A percentile compares a stretch with the other conserved stretches of the same genome.
phyloP scores from a whole-genome alignment of 257 asterid genomes.

The Solanum appendiculatum region DNA sequence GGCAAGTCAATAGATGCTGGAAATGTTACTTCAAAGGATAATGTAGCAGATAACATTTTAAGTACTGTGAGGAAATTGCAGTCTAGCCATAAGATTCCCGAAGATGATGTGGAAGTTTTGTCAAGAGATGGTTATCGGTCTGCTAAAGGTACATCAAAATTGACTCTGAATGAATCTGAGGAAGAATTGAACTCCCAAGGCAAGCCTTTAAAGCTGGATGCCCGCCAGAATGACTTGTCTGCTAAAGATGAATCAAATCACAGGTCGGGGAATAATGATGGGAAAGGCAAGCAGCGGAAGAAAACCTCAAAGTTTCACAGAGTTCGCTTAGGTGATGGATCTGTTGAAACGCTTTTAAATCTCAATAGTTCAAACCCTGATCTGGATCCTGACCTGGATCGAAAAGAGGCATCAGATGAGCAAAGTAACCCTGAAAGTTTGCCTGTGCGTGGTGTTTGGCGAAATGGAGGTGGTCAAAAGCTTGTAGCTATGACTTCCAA shows the following conservation, averaged over 20 bases:
- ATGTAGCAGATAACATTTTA: conserved; percentile 41
- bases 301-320: conserved; percentile 79
- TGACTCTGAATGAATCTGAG: conserved; percentile 16
- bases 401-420: conserved; percentile 16
- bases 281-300: conserved; percentile 64
- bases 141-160: conserved; percentile 46
- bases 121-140: conserved; percentile 79
- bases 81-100: conserved; percentile 40
- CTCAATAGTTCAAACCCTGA: conserved; percentile 31
- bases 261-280: conserved; percentile 29
- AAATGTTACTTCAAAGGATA: conserved; percentile 25
- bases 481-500: conserved; percentile 35
- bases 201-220: conserved; percentile 23
- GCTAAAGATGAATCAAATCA: conserved; percentile 27
- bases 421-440: conserved; percentile 24
- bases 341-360: conserved; percentile 48
- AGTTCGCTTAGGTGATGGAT: conserved; percentile 76
- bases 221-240: conserved; percentile 16
- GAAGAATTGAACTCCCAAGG: conserved; percentile 13
- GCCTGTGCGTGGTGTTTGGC: conserved; percentile 81
- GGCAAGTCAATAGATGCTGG: conserved; percentile 40
- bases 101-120: conserved; percentile 61
- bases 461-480: conserved; percentile 82
- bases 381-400: conserved; percentile 40
- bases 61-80: conserved; percentile 55